Evolutionary conservation across 2,329 filamentous ascomycete genomes (phyloP), one percentile per base, ranked within the genome.

Genomic region (Dothideomycetes sp.): DNA sequence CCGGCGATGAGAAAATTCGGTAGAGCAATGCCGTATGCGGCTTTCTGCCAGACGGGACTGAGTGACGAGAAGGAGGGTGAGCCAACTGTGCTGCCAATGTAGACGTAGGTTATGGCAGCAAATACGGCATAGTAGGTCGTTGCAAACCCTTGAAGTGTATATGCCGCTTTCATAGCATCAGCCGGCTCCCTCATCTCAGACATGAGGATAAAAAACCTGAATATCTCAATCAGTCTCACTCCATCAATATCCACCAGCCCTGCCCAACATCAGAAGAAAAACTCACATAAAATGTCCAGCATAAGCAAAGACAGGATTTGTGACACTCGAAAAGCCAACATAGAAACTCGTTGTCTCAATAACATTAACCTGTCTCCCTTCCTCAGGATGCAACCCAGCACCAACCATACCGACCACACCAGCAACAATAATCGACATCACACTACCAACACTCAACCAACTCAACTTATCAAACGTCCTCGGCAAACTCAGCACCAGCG

Each of bases 221-320:
- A 9, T 4, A n/a, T n/a, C n/a, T 8, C n/a, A 17, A 29, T 32
- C 20, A 23, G 24, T 27, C 24, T 27, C 24, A 10, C 24, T 27
- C 20, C 8, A 39, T 10, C 15, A 9, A 12, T n/a, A 31, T 13
- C 23, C 24, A 4, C 12, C 8, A 13, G 6, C n/a, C n/a, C n/a
- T n/a, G n/a, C n/a, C 15, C 3, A 29, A 11, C 27, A 29, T 29
- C 16, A 19, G 15, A 20, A 8, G 25, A 33, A 17, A 13, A 36
- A 30, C 42, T 34, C 42, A 51, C 63, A 71, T 69, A 51, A 71
- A 71, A 43, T 72, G 69, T 4, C 68, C 69, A 0, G 69, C 68
- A 50, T 67, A 73, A 0, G 69, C 62, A 45, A 74, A 73, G 0
- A 73, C 69, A 1, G 70, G 69, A 47, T 73, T 73, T 10, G 66